These are phyloP conservation scores for Neurospora sp. DNA, from an alignment of 2,329 filamentous ascomycete species.

Conservation along the genomic window DNA sequence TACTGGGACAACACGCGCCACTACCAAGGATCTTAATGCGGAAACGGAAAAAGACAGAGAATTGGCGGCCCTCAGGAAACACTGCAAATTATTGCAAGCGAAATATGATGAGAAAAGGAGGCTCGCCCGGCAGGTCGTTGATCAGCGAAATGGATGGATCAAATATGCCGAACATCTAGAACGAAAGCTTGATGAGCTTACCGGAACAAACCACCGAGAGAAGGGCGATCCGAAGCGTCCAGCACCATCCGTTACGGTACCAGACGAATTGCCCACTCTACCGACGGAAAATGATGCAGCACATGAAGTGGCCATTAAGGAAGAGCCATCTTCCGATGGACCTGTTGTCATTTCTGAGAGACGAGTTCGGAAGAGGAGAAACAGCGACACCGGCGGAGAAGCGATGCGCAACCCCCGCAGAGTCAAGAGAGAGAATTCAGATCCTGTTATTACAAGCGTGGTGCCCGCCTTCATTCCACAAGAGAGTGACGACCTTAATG, in stretches of 20 bases:
- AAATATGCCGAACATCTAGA: constrained; percentile 34
- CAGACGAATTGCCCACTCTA: constrained; percentile 22
- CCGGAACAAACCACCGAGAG: constrained; percentile 1
- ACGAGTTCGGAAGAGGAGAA: constrained; percentile 37
- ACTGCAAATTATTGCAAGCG: constrained; percentile 28
- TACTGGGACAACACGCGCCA: not conserved
- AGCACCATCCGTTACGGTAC: constrained; percentile 1
- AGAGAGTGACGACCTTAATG: constrained; percentile 53
- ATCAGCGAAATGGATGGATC: constrained; percentile 35
- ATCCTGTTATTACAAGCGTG: constrained; percentile 20
- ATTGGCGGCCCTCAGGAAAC: constrained; percentile 11
- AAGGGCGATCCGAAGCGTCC: not conserved
- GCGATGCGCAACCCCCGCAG: constrained; percentile 19
- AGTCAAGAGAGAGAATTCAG: constrained; percentile 36
- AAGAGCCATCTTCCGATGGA: constrained; percentile 44
- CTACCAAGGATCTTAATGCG: not conserved
- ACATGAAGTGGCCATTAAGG: constrained; percentile 27
- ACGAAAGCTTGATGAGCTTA: constrained; percentile 28
- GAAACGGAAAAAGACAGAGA: constrained; percentile 9
- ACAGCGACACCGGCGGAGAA: constrained; percentile 17
- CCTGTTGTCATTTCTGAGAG: constrained; percentile 43
- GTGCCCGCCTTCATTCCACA: constrained; percentile 28
- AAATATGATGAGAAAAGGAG: constrained; percentile 30
- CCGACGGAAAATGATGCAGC: constrained; percentile 8
- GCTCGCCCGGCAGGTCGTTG: constrained; percentile 30